phyloP scores from a whole-genome alignment of 179 eudicot species.

The Nepenthes alata region DNA sequence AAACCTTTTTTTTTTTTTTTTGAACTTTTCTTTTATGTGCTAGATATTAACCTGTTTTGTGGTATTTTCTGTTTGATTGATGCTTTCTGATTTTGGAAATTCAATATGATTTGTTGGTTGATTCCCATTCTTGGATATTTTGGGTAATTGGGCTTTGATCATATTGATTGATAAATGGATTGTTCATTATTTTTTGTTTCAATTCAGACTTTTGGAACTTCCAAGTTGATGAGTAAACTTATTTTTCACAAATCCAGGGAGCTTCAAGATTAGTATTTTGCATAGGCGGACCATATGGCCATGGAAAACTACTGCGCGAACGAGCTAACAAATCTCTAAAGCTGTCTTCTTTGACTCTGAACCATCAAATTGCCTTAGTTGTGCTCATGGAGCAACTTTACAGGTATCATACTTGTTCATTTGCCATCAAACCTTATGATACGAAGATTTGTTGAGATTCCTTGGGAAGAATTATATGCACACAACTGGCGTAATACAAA shows the following conservation, averaged over 20 bases:
- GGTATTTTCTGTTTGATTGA: too few species aligned
- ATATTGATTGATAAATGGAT: too few species aligned
- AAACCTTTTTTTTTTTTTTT: too few species aligned
- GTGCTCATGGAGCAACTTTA: conserved; percentile 83
- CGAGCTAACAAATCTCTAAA: conserved; percentile 60
- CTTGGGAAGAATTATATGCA: too few species aligned
- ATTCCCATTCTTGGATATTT: too few species aligned
- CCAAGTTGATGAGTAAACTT: not conserved
- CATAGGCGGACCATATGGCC: conserved; percentile 90
- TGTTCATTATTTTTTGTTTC: not conserved
- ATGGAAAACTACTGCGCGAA: conserved; percentile 50
- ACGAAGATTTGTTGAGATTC: too few species aligned
- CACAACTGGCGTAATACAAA: too few species aligned
- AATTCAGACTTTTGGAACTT: not conserved
- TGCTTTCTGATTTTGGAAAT: too few species aligned
- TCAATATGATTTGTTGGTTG: too few species aligned
- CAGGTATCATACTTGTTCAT: conserved; percentile 28
- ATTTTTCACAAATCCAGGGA: conserved; percentile 26
- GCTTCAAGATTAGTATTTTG: conserved; percentile 63
- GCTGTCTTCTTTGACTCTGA: conserved; percentile 65
- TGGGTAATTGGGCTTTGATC: too few species aligned
- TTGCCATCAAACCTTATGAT: not conserved
- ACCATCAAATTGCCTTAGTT: conserved; percentile 80
- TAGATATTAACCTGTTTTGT: too few species aligned
- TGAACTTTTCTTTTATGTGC: too few species aligned